Conservation (phyloP, 495 filamentous ascomycete species). For the Penicillium maclennaniae region DNA sequence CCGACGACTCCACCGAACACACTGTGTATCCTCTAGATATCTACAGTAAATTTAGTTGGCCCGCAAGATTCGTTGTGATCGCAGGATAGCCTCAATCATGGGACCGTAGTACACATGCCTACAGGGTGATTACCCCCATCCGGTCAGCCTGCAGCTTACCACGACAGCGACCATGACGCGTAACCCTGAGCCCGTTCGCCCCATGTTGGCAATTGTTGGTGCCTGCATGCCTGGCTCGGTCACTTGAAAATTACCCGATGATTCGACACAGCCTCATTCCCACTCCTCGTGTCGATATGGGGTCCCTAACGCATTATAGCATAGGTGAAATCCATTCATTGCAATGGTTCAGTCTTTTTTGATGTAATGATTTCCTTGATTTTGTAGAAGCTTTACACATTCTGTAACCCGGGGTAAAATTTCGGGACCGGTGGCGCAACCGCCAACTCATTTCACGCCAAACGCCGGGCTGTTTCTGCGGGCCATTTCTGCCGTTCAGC, state of each 20-base stretch:
- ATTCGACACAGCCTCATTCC: not conserved
- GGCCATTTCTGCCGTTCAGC: not conserved
- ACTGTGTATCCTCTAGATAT: too few species aligned
- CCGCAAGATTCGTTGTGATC: not conserved
- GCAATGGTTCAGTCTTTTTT: too few species aligned
- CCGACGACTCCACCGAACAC: constrained; percentile 12
- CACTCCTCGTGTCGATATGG: not conserved
- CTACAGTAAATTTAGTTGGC: not conserved
- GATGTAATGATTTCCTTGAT: not conserved
- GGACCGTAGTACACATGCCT: not conserved
- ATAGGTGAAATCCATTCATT: not conserved
- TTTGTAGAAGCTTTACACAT: not conserved
- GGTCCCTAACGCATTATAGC: not conserved
- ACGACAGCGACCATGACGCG: not conserved
- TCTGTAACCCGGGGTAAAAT: not conserved
- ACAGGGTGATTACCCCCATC: not conserved
- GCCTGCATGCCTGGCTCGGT: not conserved
- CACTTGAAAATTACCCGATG: not conserved
- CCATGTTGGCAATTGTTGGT: not conserved
- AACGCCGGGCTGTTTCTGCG: constrained; percentile 4
- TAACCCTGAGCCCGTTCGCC: not conserved
- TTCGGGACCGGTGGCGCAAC: constrained; percentile 2
- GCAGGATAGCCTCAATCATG: not conserved
- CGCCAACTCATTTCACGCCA: not conserved
- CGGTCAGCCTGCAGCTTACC: not conserved